Evolutionary conservation across 345 rosid genomes (phyloP).

Genomic region (Limnanthes douglasii): DNA sequence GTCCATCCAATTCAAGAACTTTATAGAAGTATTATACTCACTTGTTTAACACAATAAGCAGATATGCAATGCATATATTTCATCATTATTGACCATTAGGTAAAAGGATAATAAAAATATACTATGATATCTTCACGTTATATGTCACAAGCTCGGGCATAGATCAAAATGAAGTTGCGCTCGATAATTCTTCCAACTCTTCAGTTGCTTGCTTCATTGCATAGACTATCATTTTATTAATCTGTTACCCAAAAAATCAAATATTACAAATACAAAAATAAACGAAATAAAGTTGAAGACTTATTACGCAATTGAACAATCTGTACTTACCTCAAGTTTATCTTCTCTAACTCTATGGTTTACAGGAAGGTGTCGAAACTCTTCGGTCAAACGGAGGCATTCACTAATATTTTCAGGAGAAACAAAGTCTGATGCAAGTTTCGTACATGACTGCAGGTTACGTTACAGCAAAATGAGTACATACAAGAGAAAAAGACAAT

Average conservation of each 20-base stretch:
- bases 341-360: conserved; percentile 82
- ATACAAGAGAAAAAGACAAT: background rate
- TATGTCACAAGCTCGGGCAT: no score
- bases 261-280: background rate
- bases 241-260: conserved; percentile 23
- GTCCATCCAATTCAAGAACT: no score
- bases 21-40: no score
- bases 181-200: no score
- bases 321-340: conserved; percentile 60
- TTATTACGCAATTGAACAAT: background rate
- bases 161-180: no score
- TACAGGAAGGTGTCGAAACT: conserved; percentile 74
- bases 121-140: no score
- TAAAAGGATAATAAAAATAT: no score
- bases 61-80: no score
- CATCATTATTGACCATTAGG: no score
- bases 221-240: conserved; percentile 68
- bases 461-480: background rate
- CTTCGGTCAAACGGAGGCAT: conserved; percentile 69
- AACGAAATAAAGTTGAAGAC: background rate
- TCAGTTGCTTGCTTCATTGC: conserved; percentile 29
- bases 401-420: conserved; percentile 70
- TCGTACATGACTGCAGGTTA: conserved; percentile 64
- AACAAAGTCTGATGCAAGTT: conserved; percentile 86
- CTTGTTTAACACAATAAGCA: no score